A percentile compares a stretch with the other conserved stretches of the same genome.
Evolutionary conservation across 2,329 filamentous ascomycete species (phyloP).

Genomic region (Epichloe festucae): DNA sequence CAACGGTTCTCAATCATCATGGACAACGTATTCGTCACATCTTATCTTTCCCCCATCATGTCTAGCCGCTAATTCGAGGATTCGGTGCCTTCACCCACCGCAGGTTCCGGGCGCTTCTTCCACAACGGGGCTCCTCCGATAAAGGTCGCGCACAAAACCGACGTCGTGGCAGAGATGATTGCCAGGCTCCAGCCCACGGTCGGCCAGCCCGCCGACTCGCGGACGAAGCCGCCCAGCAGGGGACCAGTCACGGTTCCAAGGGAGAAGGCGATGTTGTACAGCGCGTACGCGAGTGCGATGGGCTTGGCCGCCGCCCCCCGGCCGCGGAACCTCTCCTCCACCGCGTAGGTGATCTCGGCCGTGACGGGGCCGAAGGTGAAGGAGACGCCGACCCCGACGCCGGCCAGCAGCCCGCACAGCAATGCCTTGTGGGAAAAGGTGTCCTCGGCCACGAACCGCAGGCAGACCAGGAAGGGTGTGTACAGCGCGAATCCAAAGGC

Average conservation of each 20-base stretch:
- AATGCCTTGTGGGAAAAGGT: constrained; percentile 17
- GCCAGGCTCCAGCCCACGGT: constrained; percentile 20
- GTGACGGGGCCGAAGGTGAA: constrained; percentile 23
- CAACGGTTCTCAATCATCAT: background rate
- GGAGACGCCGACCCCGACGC: constrained; percentile 17
- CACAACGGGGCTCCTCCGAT: constrained; percentile 14
- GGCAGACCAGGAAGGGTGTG: constrained; percentile 21
- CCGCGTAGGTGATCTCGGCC: constrained; percentile 23
- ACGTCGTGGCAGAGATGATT: constrained; percentile 16
- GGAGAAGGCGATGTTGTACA: constrained; percentile 24
- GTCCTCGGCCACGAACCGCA: constrained; percentile 20
- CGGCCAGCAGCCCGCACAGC: constrained; percentile 19
- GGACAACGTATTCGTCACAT: background rate
- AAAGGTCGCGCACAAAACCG: constrained; percentile 15
- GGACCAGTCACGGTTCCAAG: constrained; percentile 20
- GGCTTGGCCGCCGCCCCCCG: constrained; percentile 8
- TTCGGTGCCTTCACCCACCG: background rate
- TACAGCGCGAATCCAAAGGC: constrained; percentile 20
- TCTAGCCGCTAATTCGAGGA: background rate
- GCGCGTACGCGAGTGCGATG: constrained; percentile 22
- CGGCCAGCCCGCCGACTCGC: constrained; percentile 19
- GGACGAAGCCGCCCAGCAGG: constrained; percentile 21
- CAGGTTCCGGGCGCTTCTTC: constrained; percentile 15
- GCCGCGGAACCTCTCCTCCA: constrained; percentile 11
- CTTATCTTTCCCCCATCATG: too few species aligned